A percentile compares a stretch with the other conserved stretches of the same genome.
These are phyloP conservation scores for Colletotrichum liriopes DNA, from an alignment of 2,329 filamentous ascomycete species.

Conservation along the genomic window DNA sequence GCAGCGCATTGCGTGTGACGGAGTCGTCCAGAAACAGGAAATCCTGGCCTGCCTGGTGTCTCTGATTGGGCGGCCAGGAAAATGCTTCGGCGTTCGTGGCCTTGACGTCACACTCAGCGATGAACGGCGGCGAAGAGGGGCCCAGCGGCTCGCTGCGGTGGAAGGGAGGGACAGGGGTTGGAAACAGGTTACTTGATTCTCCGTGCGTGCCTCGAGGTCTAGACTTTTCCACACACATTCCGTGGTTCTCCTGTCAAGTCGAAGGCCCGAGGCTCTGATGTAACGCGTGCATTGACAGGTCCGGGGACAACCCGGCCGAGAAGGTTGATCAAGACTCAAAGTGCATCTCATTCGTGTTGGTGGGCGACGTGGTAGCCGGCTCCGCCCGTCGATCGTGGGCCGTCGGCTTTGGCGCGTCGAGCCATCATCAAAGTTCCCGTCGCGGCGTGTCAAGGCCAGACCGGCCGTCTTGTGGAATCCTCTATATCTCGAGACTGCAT, in stretches of 20 bases:
- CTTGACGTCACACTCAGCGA: constrained; percentile 41
- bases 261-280: constrained; percentile 34
- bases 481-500: neutral
- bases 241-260: neutral
- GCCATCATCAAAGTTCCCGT: constrained; percentile 1
- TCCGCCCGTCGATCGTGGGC: constrained; percentile 35
- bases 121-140: constrained; percentile 22
- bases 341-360: neutral
- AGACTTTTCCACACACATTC: constrained; percentile 23
- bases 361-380: constrained; percentile 32
- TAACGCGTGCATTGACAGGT: constrained; percentile 39
- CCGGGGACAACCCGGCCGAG: constrained; percentile 25
- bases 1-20: constrained; percentile 32
- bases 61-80: constrained; percentile 29
- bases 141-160: constrained; percentile 29
- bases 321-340: neutral
- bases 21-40: constrained; percentile 38
- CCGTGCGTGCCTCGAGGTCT: constrained; percentile 10
- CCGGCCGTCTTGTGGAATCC: no score
- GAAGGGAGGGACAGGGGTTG: constrained; percentile 30
- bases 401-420: constrained; percentile 8
- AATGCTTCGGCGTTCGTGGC: constrained; percentile 9
- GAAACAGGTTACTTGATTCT: constrained; percentile 38
- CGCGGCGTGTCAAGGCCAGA: neutral
- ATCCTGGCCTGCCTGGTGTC: constrained; percentile 13